Evolutionary conservation across 176 grass and related monocot genomes (phyloP).

Genomic region (Neostapfia colusana): DNA sequence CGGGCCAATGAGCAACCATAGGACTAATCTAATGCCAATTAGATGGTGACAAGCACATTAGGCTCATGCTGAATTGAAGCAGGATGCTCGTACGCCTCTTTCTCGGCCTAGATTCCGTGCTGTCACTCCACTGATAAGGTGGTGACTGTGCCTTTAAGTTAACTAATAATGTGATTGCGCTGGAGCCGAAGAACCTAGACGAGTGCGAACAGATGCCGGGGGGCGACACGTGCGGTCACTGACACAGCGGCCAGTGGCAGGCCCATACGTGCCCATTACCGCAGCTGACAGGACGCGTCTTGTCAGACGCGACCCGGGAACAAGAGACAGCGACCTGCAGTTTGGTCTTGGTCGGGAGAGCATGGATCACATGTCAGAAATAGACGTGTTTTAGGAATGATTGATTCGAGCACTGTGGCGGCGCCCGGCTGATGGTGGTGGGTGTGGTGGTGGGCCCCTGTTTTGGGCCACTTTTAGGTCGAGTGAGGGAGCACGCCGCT

Average conservation of each 20-base stretch:
- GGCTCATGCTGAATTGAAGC: conserved; percentile 1
- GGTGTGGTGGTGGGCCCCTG: not conserved
- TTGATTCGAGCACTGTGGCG: not conserved
- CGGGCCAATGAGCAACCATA: not conserved
- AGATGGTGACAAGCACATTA: not conserved
- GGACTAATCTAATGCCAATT: conserved; percentile 1
- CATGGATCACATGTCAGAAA: conserved; percentile 49
- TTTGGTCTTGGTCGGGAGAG: not conserved
- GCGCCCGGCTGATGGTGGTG: not conserved
- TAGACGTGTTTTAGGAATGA: not conserved
- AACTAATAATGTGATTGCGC: conserved; percentile 4
- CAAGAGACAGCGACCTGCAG: not conserved
- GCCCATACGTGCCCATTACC: not conserved
- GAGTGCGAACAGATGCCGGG: not conserved
- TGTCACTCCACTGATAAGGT: not conserved
- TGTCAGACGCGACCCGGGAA: too few species aligned
- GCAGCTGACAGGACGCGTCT: conserved; percentile 6
- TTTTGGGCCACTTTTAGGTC: not conserved
- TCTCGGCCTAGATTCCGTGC: conserved; percentile 13
- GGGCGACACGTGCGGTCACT: not conserved
- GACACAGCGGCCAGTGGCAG: not conserved
- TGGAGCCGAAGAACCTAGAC: not conserved
- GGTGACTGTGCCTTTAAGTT: conserved; percentile 12
- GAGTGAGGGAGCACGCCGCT: not conserved
- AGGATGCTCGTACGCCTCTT: conserved; percentile 13